These are phyloP conservation scores for Penicillium frequentans DNA, from an alignment of 2,329 filamentous ascomycete species.

Conservation along the genomic window DNA sequence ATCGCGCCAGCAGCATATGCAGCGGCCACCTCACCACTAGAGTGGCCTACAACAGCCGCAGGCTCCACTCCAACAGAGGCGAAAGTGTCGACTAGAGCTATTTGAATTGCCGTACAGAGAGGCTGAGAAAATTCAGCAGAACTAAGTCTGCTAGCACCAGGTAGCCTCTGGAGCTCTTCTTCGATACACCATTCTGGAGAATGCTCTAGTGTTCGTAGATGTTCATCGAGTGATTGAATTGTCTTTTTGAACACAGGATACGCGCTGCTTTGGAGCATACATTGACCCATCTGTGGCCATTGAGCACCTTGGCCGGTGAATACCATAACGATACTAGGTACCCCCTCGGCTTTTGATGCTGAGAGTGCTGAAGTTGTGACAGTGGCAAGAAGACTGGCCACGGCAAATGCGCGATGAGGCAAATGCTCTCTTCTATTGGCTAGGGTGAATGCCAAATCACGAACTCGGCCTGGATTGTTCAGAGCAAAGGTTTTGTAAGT, in stretches of 20 bases:
- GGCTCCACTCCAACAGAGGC: slow-evolving; percentile 7
- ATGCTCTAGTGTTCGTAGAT: neutral
- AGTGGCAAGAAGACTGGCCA: neutral
- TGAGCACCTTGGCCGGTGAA: slow-evolving; percentile 4
- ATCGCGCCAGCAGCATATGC: slow-evolving; percentile 20
- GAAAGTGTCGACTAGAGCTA: slow-evolving; percentile 12
- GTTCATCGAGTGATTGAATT: neutral
- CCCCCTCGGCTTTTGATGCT: neutral
- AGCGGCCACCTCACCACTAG: slow-evolving; percentile 22
- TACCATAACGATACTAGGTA: neutral
- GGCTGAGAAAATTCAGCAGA: slow-evolving; percentile 14
- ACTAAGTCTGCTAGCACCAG: no score
- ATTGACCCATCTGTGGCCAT: slow-evolving; percentile 1
- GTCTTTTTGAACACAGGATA: neutral
- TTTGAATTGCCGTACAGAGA: slow-evolving; percentile 18
- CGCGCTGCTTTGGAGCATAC: neutral
- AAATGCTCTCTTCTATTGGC: slow-evolving; percentile 14
- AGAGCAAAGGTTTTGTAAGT: slow-evolving; percentile 18
- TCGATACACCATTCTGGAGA: neutral
- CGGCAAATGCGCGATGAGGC: slow-evolving; percentile 10
- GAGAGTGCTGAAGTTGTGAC: neutral
- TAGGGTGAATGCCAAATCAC: slow-evolving; percentile 26
- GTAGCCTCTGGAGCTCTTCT: slow-evolving; percentile 11
- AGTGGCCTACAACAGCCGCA: slow-evolving; percentile 16
- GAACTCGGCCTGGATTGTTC: slow-evolving; percentile 11